These are phyloP conservation scores for Bathelium albidoporum DNA, from an alignment of 495 filamentous ascomycete genomes.

Conservation along the genomic window DNA sequence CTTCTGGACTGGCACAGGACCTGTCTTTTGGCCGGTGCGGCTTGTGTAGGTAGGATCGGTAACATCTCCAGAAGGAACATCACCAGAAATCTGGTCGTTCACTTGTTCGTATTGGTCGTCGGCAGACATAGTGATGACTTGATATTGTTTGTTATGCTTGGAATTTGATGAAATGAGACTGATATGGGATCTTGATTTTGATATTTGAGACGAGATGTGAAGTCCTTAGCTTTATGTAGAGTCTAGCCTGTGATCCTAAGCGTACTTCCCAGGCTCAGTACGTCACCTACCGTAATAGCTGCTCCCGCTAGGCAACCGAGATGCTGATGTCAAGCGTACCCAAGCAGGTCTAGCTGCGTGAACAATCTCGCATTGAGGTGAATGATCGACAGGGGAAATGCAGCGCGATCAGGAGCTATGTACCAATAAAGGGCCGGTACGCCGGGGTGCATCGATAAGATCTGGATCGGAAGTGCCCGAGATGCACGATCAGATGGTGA, in stretches of 20 bases:
- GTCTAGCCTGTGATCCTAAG: background rate
- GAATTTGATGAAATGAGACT: no score
- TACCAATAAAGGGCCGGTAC: background rate
- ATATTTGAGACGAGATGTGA: background rate
- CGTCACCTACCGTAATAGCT: background rate
- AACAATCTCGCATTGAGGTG: background rate
- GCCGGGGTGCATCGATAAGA: background rate
- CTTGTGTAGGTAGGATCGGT: conserved; percentile 33
- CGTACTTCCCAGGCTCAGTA: background rate
- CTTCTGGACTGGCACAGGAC: conserved; percentile 43
- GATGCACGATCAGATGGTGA: background rate
- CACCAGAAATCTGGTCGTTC: conserved; percentile 18
- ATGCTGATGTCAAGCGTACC: background rate
- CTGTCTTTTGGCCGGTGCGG: conserved; percentile 33
- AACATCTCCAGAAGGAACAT: conserved; percentile 19
- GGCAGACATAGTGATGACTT: background rate
- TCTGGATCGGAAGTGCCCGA: background rate
- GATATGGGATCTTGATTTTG: background rate
- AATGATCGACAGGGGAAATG: background rate
- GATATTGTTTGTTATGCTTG: conserved; percentile 2
- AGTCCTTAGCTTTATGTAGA: background rate
- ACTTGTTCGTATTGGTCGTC: conserved; percentile 22
- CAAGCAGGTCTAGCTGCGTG: background rate
- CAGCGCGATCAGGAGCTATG: background rate
- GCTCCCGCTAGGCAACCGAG: background rate